A percentile compares a stretch with the other conserved stretches of the same genome.
phyloP scores from a whole-genome alignment of 345 rosid species.

The Pistacia atlantica region DNA sequence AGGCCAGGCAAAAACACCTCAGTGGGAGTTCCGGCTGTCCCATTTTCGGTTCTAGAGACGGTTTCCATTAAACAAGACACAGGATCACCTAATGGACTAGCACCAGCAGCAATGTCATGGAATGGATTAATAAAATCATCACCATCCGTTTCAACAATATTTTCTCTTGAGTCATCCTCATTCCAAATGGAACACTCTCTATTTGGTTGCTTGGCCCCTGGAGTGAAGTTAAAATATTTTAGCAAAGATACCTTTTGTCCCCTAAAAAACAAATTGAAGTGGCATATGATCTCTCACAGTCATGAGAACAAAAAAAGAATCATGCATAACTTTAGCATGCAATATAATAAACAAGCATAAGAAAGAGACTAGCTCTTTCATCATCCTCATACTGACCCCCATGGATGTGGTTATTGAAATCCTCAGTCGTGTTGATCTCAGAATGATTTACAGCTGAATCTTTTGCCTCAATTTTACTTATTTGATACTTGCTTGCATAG shows the following conservation, averaged over 20 bases:
- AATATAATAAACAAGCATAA: not conserved
- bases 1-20: conserved; percentile 85
- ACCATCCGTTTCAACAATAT: conserved; percentile 16
- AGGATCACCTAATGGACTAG: conserved; percentile 42
- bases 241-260: conserved; percentile 1
- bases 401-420: conserved; percentile 17
- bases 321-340: not conserved
- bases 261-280: not conserved
- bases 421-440: conserved; percentile 22
- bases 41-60: conserved; percentile 41
- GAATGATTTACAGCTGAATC: conserved; percentile 20
- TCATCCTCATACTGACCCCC: conserved; percentile 24
- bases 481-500: conserved; percentile 40
- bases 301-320: not conserved
- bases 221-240: conserved; percentile 1
- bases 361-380: not conserved
- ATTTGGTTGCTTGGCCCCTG: conserved; percentile 29
- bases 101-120: conserved; percentile 14
- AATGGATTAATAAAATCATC: conserved; percentile 35
- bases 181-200: conserved; percentile 28
- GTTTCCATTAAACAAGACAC: conserved; percentile 66
- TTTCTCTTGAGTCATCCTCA: conserved; percentile 24
- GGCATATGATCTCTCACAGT: not conserved
- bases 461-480: conserved; percentile 8
- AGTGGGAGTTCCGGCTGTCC: conserved; percentile 38